Base-by-base conservation (phyloP, 371 early-diverging fungal genomes). In the Circinella umbellata region DNA sequence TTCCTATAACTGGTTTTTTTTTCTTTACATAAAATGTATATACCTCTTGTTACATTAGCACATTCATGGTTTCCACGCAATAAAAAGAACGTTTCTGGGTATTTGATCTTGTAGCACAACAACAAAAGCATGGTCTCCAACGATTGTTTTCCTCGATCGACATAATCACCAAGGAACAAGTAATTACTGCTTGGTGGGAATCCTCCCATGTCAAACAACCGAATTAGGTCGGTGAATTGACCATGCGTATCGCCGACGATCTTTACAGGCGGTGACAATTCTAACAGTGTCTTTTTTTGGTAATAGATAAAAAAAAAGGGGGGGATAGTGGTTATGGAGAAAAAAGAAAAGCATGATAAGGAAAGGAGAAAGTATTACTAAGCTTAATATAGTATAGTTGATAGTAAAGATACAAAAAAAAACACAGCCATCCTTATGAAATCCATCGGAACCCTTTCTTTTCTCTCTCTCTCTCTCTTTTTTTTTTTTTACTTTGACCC, bases 31-130 rank as follows among this genome's bases (percentile, higher is more conserved):
- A 42, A 57, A 57, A 34, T 10, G 34, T 5, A 57, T 34, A 76
- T 79, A 83, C 86, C 97, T 86, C 93, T 88, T 69, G 96, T 97
- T 13, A 99, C 95, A 73, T 92, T 93, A 34, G 97, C 96, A 74
- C 94, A 95, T 80, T 99, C 99, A 83, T 99, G 99, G 83, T 99
- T 99, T 38, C 99, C 99, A 60, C 99, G 86, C 65, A 99, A 81
- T 47, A 98, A 79, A 80, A 98, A 98, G 77, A 98, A 97, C 85
- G 96, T 96, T 69, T 97, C 92, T 11, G 96, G 96, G 76, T 92
- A 95, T 78, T 97, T 98, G 76, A 99, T 93, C 86, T 99, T 99
- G 88, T 96, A 98, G 72, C 95, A 93, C 61, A 98, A 87, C 64
- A 99, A 84, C 65, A 98, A 79, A 54, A 94, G 84, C 70, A 99